Conservation (phyloP, 192 early-diverging fungal genomes). For the Chytriomyces confervae region DNA sequence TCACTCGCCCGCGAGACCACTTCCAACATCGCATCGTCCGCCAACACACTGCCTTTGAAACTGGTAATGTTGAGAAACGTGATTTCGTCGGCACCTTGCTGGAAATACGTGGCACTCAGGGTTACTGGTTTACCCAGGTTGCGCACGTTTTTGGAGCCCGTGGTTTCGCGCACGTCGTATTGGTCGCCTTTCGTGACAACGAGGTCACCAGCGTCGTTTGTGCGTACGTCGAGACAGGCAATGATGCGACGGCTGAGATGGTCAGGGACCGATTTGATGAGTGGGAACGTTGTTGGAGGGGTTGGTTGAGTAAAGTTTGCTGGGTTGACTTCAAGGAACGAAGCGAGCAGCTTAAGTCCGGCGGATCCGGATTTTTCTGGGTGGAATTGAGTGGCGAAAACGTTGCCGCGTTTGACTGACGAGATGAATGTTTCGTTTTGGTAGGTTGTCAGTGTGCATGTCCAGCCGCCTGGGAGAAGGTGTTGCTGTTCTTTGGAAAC, state of each 20-base stretch:
- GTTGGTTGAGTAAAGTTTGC: constrained; percentile 7
- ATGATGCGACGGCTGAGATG: constrained; percentile 92
- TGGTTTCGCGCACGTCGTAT: constrained; percentile 93
- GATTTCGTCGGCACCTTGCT: constrained; percentile 97
- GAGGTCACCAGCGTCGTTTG: constrained; percentile 95
- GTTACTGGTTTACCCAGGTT: constrained; percentile 99
- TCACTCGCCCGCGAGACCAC: constrained; percentile 86
- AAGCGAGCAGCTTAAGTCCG: constrained; percentile 79
- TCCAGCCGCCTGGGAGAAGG: constrained; percentile 68
- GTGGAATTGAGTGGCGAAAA: constrained; percentile 99
- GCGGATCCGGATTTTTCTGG: constrained; percentile 96
- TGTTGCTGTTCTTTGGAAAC: background rate
- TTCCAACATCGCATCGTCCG: constrained; percentile 95
- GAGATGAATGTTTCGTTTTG: constrained; percentile 86
- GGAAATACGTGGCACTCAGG: constrained; percentile 87
- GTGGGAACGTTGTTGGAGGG: constrained; percentile 22
- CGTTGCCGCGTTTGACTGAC: constrained; percentile 78
- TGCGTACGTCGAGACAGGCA: constrained; percentile 95
- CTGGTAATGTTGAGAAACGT: constrained; percentile 99
- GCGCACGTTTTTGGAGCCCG: constrained; percentile 72
- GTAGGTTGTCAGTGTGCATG: constrained; percentile 84
- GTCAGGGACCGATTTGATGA: constrained; percentile 1
- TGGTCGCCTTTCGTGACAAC: constrained; percentile 99
- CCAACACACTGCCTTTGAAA: constrained; percentile 89
- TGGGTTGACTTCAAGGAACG: constrained; percentile 71